Conservation (phyloP, 257 asterid species). For the Solanum pennellii region DNA sequence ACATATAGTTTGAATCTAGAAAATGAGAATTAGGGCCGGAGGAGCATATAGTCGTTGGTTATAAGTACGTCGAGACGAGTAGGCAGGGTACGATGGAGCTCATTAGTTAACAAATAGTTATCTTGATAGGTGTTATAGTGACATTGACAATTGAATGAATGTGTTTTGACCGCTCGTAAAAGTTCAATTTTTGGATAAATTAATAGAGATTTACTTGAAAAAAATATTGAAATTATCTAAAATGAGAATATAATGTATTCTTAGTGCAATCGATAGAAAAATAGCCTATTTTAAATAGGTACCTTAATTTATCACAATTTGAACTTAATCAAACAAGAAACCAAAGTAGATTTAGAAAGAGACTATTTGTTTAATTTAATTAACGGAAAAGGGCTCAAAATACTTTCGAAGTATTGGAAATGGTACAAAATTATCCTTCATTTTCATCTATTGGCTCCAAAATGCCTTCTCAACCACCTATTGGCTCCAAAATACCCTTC, state of each 20-base stretch:
- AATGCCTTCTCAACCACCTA: too few species aligned
- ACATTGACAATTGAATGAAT: background rate
- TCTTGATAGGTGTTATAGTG: background rate
- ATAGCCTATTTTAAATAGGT: background rate
- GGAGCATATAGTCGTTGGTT: background rate
- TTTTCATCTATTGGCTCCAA: too few species aligned
- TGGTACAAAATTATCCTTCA: too few species aligned
- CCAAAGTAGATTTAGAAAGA: background rate
- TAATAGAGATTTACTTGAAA: too few species aligned
- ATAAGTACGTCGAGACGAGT: background rate
- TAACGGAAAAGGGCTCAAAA: too few species aligned
- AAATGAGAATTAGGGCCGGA: background rate
- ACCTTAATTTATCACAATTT: background rate
- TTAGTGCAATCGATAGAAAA: background rate
- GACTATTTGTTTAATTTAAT: background rate
- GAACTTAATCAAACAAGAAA: background rate
- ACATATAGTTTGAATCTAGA: background rate
- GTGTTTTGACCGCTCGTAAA: background rate
- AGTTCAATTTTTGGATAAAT: background rate
- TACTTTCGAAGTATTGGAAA: too few species aligned
- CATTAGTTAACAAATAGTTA: background rate
- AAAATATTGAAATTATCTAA: background rate
- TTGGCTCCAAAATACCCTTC: too few species aligned
- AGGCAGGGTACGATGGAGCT: background rate
- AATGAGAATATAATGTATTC: background rate